Conservation (phyloP, 2,329 filamentous ascomycete species). For the Fusarium paranaense region DNA sequence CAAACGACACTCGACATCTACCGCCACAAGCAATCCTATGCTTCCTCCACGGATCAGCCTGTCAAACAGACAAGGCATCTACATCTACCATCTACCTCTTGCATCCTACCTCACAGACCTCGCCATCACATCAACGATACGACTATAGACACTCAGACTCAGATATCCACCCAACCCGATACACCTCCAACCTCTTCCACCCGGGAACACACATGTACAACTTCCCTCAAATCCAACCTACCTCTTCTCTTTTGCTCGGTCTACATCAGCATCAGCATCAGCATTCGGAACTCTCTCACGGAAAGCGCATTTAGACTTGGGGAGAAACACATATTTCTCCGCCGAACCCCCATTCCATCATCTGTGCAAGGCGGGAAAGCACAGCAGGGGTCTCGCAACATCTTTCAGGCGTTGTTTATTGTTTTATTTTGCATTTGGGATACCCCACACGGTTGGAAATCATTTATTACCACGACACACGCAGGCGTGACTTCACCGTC, state of each 20-base stretch:
- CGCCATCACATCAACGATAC: constrained; percentile 31
- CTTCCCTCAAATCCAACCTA: constrained; percentile 18
- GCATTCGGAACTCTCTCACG: constrained; percentile 14
- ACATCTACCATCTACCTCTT: constrained; percentile 10
- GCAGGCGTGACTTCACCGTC: neutral
- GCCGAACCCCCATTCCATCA: neutral
- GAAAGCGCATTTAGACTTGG: constrained; percentile 41
- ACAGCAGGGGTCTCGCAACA: constrained; percentile 13
- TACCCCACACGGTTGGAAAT: constrained; percentile 38
- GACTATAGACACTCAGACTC: constrained; percentile 37
- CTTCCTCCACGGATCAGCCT: constrained; percentile 13
- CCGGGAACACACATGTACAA: constrained; percentile 18
- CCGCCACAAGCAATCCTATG: constrained; percentile 6
- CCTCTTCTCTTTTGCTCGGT: constrained; percentile 6
- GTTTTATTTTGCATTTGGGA: constrained; percentile 36
- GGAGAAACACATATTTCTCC: constrained; percentile 7
- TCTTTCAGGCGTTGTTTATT: constrained; percentile 35
- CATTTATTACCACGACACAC: constrained; percentile 2
- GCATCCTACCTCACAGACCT: neutral
- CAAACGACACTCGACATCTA: constrained; percentile 5
- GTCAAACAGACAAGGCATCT: neutral
- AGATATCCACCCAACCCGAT: constrained; percentile 8
- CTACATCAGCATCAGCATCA: constrained; percentile 24
- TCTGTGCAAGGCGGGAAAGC: neutral
- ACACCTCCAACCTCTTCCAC: constrained; percentile 1